phyloP scores from a whole-genome alignment of 306 rosid genomes.

The Astragalus membranaceus region DNA sequence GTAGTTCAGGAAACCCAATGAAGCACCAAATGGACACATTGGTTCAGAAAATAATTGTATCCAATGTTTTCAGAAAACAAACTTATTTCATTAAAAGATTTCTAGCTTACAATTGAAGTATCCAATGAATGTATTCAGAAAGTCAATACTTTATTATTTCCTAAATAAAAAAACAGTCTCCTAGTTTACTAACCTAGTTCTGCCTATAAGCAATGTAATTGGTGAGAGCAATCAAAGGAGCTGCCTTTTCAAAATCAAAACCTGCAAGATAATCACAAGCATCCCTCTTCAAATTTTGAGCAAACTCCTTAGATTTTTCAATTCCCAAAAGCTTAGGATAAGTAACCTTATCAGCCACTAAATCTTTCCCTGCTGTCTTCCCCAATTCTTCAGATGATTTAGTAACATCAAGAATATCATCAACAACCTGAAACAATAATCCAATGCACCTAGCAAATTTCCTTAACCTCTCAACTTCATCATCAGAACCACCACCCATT shows the following conservation, averaged over 20 bases:
- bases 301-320: slow-evolving; percentile 58
- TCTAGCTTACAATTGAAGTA: neutral
- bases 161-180: neutral
- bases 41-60: too few species aligned
- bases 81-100: neutral
- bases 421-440: slow-evolving; percentile 72
- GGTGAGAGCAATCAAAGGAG: slow-evolving; percentile 59
- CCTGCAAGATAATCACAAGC: slow-evolving; percentile 47
- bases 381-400: slow-evolving; percentile 69
- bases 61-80: too few species aligned
- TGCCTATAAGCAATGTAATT: slow-evolving; percentile 64
- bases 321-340: slow-evolving; percentile 72
- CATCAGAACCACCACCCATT: slow-evolving; percentile 54
- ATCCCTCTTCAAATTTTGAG: slow-evolving; percentile 40
- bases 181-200: neutral
- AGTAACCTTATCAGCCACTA: slow-evolving; percentile 65
- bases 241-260: slow-evolving; percentile 42
- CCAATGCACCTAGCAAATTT: slow-evolving; percentile 59
- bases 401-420: slow-evolving; percentile 77
- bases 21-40: too few species aligned
- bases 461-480: slow-evolving; percentile 47
- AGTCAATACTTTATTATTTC: neutral
- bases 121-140: neutral
- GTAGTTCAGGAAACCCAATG: too few species aligned
- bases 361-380: slow-evolving; percentile 80